Evolutionary conservation across 345 rosid genomes (phyloP).

Genomic region (Gossypium sturtianum): DNA sequence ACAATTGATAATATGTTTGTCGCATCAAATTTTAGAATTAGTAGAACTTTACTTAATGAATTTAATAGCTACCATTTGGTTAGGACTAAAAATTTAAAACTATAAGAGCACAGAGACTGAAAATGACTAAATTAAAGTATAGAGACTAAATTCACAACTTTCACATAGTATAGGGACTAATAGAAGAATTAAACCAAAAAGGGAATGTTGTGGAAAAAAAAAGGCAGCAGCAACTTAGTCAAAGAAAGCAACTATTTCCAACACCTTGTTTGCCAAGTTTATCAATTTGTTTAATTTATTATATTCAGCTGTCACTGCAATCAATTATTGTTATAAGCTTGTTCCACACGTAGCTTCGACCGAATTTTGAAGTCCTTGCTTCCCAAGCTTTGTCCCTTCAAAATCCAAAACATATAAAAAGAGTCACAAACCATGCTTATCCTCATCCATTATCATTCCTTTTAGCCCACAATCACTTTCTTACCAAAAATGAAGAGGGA

Average conservation of each 20-base stretch:
- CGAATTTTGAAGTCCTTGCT: conserved; percentile 21
- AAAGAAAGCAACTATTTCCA: background rate
- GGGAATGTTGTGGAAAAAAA: too few relatives aligned
- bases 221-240: background rate
- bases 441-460: background rate
- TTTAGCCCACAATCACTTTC: conserved; percentile 6
- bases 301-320: background rate
- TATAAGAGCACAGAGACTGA: too few relatives aligned
- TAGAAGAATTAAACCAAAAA: too few relatives aligned
- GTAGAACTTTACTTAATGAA: too few relatives aligned
- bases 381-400: conserved; percentile 13
- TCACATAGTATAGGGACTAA: too few relatives aligned
- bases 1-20: too few relatives aligned
- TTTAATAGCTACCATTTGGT: too few relatives aligned
- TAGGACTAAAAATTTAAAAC: too few relatives aligned
- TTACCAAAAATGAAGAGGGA: conserved; percentile 50
- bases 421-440: background rate
- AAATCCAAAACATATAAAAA: background rate
- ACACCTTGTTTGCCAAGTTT: background rate
- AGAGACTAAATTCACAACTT: too few relatives aligned
- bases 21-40: too few relatives aligned
- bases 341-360: conserved; percentile 18
- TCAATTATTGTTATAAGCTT: conserved; percentile 9
- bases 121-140: too few relatives aligned
- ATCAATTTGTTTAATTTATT: too few relatives aligned